Percentiles rank a stretch among this genome's conserved stretches.
phyloP scores from a whole-genome alignment of 164 flowering plant species.

The Magnolia sinica region DNA sequence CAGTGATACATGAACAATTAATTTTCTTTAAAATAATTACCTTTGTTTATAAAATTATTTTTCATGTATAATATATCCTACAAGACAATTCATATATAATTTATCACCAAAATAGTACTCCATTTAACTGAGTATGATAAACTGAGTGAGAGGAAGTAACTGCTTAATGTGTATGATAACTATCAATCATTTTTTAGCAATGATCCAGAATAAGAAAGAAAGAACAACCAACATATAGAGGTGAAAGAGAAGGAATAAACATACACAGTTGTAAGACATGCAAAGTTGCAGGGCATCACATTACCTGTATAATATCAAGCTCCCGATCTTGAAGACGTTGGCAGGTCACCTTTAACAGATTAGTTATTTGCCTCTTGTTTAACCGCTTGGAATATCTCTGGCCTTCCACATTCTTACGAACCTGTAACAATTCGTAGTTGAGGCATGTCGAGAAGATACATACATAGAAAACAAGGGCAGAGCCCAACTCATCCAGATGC shows the following conservation, averaged over 20 bases:
- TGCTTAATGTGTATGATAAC: not conserved
- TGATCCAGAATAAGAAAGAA: not conserved
- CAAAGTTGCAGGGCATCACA: not conserved
- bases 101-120: no score
- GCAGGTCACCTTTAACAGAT: conserved; percentile 69
- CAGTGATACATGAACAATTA: no score
- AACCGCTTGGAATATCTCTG: conserved; percentile 77
- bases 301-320: conserved; percentile 60
- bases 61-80: no score
- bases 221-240: not conserved
- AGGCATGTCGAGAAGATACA: not conserved
- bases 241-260: not conserved
- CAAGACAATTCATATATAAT: no score
- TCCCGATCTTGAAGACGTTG: conserved; percentile 76
- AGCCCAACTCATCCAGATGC: no score
- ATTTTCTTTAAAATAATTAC: no score
- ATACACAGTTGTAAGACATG: no score
- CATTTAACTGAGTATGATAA: no score
- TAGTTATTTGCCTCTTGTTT: conserved; percentile 72
- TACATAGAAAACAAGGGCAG: not conserved
- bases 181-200: not conserved
- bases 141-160: no score
- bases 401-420: conserved; percentile 82
- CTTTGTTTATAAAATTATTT: no score
- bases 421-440: conserved; percentile 31